Evolutionary conservation across 352 stramenopile species (phyloP).

Genomic region (Pythium periplocum): DNA sequence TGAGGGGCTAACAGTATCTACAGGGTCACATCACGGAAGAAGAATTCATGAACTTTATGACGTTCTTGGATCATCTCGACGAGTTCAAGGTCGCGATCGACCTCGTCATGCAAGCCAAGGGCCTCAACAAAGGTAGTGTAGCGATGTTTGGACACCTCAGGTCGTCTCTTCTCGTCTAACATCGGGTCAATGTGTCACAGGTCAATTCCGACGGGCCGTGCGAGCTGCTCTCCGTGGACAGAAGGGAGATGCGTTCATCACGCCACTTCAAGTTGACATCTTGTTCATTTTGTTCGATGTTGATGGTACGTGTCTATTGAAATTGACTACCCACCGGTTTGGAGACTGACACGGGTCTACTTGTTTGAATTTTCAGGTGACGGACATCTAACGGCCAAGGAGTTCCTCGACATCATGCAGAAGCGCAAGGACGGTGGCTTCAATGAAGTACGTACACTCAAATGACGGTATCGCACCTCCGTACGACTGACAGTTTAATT

Average conservation of each 20-base stretch:
- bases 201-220: constrained; percentile 76
- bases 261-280: constrained; percentile 80
- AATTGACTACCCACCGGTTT: no score
- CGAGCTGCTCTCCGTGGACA: constrained; percentile 53
- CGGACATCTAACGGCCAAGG: constrained; percentile 65
- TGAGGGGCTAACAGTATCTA: not conserved
- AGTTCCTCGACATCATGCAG: constrained; percentile 86
- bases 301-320: constrained; percentile 35
- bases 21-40: constrained; percentile 69
- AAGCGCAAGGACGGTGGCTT: constrained; percentile 80
- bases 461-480: no score
- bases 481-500: not conserved
- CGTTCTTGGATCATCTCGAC: constrained; percentile 78
- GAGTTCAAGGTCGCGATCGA: constrained; percentile 83
- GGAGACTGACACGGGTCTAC: not conserved
- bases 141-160: no score
- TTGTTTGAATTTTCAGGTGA: constrained; percentile 37
- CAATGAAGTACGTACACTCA: constrained; percentile 44
- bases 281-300: constrained; percentile 80
- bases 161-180: no score
- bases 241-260: constrained; percentile 58
- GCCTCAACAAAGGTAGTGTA: constrained; percentile 65
- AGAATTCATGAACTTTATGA: constrained; percentile 83
- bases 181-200: constrained; percentile 15
- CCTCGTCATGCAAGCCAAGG: constrained; percentile 76